Conservation (phyloP, 306 rosid species). For the Rosa rugosa region DNA sequence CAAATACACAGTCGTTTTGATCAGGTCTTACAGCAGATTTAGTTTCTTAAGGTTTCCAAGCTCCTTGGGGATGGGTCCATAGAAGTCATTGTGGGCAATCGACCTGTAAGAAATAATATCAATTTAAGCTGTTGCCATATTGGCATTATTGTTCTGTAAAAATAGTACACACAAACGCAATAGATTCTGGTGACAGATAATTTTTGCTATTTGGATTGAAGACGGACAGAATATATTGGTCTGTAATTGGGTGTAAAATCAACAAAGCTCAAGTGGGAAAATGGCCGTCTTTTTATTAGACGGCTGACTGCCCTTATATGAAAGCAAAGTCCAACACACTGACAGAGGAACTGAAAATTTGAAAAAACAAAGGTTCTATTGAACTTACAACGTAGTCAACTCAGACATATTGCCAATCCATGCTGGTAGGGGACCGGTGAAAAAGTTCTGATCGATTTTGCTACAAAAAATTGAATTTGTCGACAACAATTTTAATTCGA, state of each 20-base stretch:
- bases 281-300: background rate
- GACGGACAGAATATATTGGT: no score
- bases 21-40: conserved; percentile 18
- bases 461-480: conserved; percentile 12
- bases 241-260: no score
- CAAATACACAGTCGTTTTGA: background rate
- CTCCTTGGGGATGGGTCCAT: conserved; percentile 35
- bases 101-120: conserved; percentile 20
- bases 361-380: background rate
- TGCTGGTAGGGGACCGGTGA: conserved; percentile 25
- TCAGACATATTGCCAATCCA: conserved; percentile 25
- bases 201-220: no score
- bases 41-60: conserved; percentile 35
- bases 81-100: conserved; percentile 22
- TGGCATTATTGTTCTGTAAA: no score
- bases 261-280: background rate
- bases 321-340: no score
- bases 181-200: no score
- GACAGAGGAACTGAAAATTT: background rate
- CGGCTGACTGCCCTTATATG: no score
- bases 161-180: no score
- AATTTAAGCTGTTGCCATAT: background rate
- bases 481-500: no score
- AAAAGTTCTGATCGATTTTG: conserved; percentile 24
- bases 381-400: conserved; percentile 17